Base-by-base conservation (phyloP, 208 protist species). In the Acanthamoeba lenticulata region DNA sequence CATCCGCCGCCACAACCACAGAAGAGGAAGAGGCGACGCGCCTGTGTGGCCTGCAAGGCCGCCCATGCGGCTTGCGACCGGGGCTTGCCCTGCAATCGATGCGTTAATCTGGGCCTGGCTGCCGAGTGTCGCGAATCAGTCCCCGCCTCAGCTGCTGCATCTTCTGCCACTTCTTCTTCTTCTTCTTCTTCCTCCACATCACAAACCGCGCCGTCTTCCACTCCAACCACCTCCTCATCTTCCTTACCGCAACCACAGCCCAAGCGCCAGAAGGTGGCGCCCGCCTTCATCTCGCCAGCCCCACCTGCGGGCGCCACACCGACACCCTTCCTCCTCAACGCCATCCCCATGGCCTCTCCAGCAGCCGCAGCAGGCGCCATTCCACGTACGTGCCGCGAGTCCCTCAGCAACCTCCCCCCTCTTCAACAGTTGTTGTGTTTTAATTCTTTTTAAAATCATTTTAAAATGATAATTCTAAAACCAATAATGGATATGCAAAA, bases 21-120 rank as follows among this genome's bases (percentile, higher is more conserved):
- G 83, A 7, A 9, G 24, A 93, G 45, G 60, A 34, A 93, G 89
- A 93, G 89, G 60, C 38, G 32, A n/a, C 57, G 89, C 6, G 89
- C 89, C 24, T 93, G 89, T 15, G 42, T 93, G n/a, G 44, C 40
- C 21, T 93, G 89, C 89, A 93, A 93, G 89, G 62, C 52, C 21
- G 89, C 89, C 32, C 89, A 93, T 44, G 89, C 89, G 38, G 89
- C 89, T 4, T 93, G 89, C 62, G 89, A 93, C 40, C 29, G 52
- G 5, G 60, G 27, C 44, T 44, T 38, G 62, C 89, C 89, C 62
- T 93, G 89, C 62, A 60, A n/a, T 17, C 89, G 89, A 45, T 93
- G 89, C 62, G 89, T 79, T 15, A 42, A 34, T 29, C 21, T 93
- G 21, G 89, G 89, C 52, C 74, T 79, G 89, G 89, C 62, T n/a